phyloP scores from a whole-genome alignment of 2,329 filamentous ascomycete species.

The Ciborinia camelliae region DNA sequence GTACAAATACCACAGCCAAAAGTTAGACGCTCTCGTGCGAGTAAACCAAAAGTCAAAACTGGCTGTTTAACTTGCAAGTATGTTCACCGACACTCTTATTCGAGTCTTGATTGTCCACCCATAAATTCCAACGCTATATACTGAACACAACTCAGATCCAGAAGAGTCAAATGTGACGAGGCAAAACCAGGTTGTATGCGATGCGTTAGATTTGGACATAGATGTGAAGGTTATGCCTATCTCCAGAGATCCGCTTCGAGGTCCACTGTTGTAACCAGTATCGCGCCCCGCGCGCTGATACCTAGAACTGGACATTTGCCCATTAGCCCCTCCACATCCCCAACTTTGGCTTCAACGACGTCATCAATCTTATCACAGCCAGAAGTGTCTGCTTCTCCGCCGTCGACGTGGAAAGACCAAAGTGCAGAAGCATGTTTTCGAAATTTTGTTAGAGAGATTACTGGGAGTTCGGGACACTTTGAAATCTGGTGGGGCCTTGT shows the following conservation, averaged over 20 bases:
- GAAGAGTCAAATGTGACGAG: constrained; percentile 38
- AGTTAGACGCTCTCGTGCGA: constrained; percentile 28
- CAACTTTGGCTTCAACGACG: constrained; percentile 5
- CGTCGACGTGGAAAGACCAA: not conserved
- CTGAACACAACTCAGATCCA: constrained; percentile 27
- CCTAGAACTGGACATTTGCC: constrained; percentile 7
- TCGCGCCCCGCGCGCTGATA: constrained; percentile 1
- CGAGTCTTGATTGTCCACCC: not conserved
- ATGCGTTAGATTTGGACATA: constrained; percentile 34
- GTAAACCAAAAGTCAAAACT: constrained; percentile 36
- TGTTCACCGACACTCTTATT: constrained; percentile 18
- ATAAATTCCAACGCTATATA: not conserved
- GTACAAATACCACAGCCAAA: not conserved
- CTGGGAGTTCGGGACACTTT: not conserved
- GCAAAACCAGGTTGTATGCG: constrained; percentile 35
- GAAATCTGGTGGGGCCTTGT: constrained; percentile 14
- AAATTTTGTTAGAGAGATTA: constrained; percentile 15
- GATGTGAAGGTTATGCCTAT: constrained; percentile 36
- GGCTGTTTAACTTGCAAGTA: constrained; percentile 38
- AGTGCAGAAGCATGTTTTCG: constrained; percentile 6
- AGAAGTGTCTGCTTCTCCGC: not conserved
- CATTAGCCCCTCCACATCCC: constrained; percentile 5
- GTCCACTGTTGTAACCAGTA: constrained; percentile 3
- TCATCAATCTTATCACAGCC: constrained; percentile 6
- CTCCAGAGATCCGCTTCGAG: constrained; percentile 1